Conservation (phyloP, 129 eudicot genomes). For the Smallanthus sonchifolius region DNA sequence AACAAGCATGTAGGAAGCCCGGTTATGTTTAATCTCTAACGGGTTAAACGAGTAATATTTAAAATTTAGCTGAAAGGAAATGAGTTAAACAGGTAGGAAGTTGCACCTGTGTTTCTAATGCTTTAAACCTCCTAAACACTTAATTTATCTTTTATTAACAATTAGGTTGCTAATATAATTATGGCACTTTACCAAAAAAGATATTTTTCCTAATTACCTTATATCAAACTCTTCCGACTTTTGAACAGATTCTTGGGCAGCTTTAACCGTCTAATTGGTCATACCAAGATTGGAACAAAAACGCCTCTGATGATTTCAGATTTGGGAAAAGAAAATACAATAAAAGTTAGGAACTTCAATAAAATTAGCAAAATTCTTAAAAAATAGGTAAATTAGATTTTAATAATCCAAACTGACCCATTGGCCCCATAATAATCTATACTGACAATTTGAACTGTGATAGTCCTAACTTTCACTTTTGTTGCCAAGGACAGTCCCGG, state of each 20-base stretch:
- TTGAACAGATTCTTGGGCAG: slow-evolving; percentile 86
- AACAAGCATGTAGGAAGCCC: background rate
- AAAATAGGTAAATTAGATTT: too few relatives aligned
- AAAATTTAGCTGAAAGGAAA: background rate
- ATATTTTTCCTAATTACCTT: slow-evolving; percentile 38
- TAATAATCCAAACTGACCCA: too few relatives aligned
- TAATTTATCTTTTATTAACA: too few relatives aligned
- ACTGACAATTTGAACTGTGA: too few relatives aligned
- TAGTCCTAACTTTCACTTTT: too few relatives aligned
- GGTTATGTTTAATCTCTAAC: background rate
- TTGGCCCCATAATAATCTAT: too few relatives aligned
- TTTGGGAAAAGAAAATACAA: slow-evolving; percentile 3
- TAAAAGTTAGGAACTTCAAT: background rate
- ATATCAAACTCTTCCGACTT: slow-evolving; percentile 80
- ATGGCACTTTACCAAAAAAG: too few relatives aligned
- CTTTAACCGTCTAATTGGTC: slow-evolving; percentile 80
- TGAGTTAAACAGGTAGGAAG: background rate
- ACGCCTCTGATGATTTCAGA: slow-evolving; percentile 52
- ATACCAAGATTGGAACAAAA: slow-evolving; percentile 96
- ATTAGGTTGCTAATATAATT: too few relatives aligned
- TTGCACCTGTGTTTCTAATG: background rate
- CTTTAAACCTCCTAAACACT: background rate
- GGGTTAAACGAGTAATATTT: background rate
- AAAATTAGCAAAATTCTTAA: background rate
- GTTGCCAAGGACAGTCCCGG: too few relatives aligned